Evolutionary conservation across 208 protist species (phyloP).

Genomic region (Trypanosoma rangeli): DNA sequence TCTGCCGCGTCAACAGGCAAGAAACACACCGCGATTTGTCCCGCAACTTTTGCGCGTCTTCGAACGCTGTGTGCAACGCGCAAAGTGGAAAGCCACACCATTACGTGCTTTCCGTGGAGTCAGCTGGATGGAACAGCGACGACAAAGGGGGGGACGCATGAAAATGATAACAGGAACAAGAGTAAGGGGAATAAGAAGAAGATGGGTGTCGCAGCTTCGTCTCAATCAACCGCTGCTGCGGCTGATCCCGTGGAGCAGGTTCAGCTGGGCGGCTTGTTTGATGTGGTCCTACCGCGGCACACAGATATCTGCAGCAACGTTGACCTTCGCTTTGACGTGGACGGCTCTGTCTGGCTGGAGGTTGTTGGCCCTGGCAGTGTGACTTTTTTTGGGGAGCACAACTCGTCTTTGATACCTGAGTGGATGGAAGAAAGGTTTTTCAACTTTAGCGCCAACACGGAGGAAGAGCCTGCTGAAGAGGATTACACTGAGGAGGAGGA

Average conservation of each 20-base stretch:
- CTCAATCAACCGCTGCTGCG: background rate
- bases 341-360: constrained; percentile 62
- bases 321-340: constrained; percentile 70
- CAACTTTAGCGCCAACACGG: constrained; percentile 36
- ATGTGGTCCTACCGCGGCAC: constrained; percentile 24
- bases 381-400: constrained; percentile 73
- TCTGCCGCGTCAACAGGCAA: background rate
- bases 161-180: constrained; percentile 17
- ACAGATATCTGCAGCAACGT: constrained; percentile 56
- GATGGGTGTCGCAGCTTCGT: background rate
- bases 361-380: constrained; percentile 74
- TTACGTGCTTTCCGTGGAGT: constrained; percentile 36
- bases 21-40: constrained; percentile 25
- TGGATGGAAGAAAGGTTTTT: constrained; percentile 60
- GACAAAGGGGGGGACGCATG: background rate
- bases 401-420: constrained; percentile 53
- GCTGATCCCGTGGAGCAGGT: background rate
- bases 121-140: background rate
- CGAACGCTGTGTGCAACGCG: constrained; percentile 43
- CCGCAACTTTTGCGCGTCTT: constrained; percentile 39
- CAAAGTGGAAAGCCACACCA: constrained; percentile 46
- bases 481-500: constrained; percentile 24
- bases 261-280: constrained; percentile 14
- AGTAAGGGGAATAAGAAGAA: constrained; percentile 23
- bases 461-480: constrained; percentile 26